Evolutionary conservation across 768 basidiomycete genomes (phyloP).

Genomic region (Rhodosporidiobolus odoratus): DNA sequence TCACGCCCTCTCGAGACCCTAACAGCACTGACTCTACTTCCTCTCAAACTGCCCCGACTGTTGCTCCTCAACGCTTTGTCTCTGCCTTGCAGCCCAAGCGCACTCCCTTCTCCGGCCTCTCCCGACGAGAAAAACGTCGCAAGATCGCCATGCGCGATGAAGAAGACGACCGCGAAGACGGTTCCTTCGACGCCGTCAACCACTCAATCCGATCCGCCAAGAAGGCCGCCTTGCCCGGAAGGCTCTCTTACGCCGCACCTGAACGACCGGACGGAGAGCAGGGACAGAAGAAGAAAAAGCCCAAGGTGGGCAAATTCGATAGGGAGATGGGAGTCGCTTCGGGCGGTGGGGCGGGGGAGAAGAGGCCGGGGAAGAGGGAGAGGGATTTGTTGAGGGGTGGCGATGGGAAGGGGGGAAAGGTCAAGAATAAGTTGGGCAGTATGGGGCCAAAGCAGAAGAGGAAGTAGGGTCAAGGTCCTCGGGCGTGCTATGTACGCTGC

Average conservation of each 20-base stretch:
- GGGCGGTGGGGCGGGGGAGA: neutral
- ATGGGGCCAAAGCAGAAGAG: constrained; percentile 26
- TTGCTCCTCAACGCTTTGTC: neutral
- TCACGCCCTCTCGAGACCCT: neutral
- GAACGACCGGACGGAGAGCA: neutral
- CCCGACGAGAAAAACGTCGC: constrained; percentile 78
- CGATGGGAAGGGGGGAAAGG: neutral
- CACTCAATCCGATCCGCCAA: constrained; percentile 84
- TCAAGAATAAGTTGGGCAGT: constrained; percentile 19
- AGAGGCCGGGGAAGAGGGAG: constrained; percentile 28
- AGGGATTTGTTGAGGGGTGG: constrained; percentile 25
- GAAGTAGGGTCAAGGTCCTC: neutral
- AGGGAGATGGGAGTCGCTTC: constrained; percentile 13
- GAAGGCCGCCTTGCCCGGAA: constrained; percentile 52
- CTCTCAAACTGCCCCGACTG: neutral
- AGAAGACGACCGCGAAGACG: constrained; percentile 54
- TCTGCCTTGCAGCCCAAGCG: constrained; percentile 25
- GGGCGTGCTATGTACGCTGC: too few relatives aligned
- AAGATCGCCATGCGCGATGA: constrained; percentile 82
- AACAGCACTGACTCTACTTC: neutral
- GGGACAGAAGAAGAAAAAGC: constrained; percentile 11
- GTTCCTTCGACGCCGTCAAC: constrained; percentile 50
- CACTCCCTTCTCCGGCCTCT: constrained; percentile 62
- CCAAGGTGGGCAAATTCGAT: constrained; percentile 16
- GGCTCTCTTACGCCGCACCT: constrained; percentile 20